Evolutionary conservation across 306 rosid species (phyloP).

Genomic region (Citrullus mucosospermus): DNA sequence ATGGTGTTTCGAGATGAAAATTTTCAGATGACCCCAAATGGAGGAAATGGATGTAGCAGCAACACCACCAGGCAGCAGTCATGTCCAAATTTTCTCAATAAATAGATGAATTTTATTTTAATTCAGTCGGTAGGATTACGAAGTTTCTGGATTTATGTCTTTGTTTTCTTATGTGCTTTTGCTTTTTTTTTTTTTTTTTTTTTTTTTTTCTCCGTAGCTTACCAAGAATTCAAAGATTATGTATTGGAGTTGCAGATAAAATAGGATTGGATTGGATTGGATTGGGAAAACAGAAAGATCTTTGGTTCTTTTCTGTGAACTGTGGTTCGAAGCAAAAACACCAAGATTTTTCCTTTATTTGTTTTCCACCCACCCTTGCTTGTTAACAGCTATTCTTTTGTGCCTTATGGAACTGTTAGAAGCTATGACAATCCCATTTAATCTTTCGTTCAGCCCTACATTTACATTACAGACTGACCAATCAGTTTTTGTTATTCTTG

Average conservation of each 20-base stretch:
- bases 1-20: neutral
- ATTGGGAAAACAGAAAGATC: neutral
- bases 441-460: too few species aligned
- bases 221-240: conserved; percentile 2
- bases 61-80: neutral
- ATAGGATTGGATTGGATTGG: neutral
- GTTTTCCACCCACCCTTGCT: neutral
- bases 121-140: neutral
- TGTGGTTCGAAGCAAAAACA: conserved; percentile 1
- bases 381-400: neutral
- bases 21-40: neutral
- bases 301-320: conserved; percentile 1
- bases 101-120: conserved; percentile 2
- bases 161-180: neutral
- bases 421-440: neutral
- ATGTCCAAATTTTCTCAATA: conserved; percentile 3
- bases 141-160: neutral
- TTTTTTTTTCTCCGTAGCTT: neutral
- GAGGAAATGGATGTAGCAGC: neutral
- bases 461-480: too few species aligned
- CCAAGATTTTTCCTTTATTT: neutral
- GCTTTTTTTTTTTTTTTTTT: too few species aligned
- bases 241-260: neutral
- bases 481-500: too few species aligned
- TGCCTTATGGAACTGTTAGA: neutral